phyloP scores from a whole-genome alignment of 257 asterid genomes.

The Lavandula angustifolia region DNA sequence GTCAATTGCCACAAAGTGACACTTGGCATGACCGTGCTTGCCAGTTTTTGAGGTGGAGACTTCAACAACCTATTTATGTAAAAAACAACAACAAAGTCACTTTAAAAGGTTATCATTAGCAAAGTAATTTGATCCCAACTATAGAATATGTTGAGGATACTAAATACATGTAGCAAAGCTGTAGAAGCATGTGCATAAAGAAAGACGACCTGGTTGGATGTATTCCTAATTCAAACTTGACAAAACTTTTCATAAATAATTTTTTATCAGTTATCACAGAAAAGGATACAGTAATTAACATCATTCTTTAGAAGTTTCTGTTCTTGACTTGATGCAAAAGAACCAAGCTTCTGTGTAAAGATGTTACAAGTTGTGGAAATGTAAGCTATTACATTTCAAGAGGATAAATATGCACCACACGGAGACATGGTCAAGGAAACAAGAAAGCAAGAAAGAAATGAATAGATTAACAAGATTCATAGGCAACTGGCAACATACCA shows the following conservation, averaged over 20 bases:
- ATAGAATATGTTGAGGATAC: not conserved
- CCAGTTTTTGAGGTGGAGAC: constrained; percentile 75
- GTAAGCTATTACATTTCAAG: not conserved
- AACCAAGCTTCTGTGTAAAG: no score
- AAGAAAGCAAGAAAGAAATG: not conserved
- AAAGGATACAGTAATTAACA: no score
- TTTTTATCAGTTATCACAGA: no score
- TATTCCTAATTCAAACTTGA: no score
- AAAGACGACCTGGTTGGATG: no score
- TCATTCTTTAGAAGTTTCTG: no score
- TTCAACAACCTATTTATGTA: constrained; percentile 51
- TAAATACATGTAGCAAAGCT: not conserved
- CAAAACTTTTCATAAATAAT: not conserved
- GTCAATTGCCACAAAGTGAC: constrained; percentile 72
- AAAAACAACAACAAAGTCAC: not conserved
- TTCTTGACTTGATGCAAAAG: no score
- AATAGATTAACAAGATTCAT: not conserved
- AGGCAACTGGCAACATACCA: no score
- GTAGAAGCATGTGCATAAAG: not conserved
- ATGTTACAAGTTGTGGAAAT: no score
- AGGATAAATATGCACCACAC: not conserved
- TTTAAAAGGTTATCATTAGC: not conserved
- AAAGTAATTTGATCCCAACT: not conserved
- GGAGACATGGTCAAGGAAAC: not conserved
- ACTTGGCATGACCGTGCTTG: constrained; percentile 73